Base-by-base conservation (phyloP, 2,329 filamentous ascomycete species). In the Aschersonia sp. region DNA sequence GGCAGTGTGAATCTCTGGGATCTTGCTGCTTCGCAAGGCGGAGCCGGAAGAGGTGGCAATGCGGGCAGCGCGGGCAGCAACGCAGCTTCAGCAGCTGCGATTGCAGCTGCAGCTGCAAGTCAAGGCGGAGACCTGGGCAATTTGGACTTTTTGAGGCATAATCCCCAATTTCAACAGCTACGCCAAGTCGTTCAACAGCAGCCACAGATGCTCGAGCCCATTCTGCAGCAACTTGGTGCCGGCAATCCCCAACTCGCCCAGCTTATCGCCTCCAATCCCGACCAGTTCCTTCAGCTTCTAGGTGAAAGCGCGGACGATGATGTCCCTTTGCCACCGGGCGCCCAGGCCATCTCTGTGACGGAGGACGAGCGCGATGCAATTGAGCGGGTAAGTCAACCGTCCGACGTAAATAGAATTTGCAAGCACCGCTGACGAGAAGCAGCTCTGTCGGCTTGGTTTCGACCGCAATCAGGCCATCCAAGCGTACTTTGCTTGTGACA, bases 401-500 rank as follows among this genome's bases (percentile, higher is more conserved):
- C 20, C 9, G 10, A n/a, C 10, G 40, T n/a, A 9, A 32, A 1
- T 3, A 5, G 20, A n/a, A 30, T 9, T 9, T 28, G 10, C 20
- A 6, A 30, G 30, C 2, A 9, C 35, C 31, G 29, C 47, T 50
- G 9, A 46, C 46, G 40, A 5, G n/a, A 31, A 9, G 9, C 35
- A 94, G 86, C 74, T 98, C 61, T 95, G 88, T 69, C 84, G 85
- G 53, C 81, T 98, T 43, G 92, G 92, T 38, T 98, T 98, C 64
- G 82, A 91, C 58, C 82, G 89, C 51, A 89, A 97, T 57, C 80
- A 89, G 57, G 92, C 92, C 46, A 95, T 97, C 56, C 91, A 98
- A 69, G 92, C 92, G 30, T 98, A 97, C 70, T 98, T 98, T 63
- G 92, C 92, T 35, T 98, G 92, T 66, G 92, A 98, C 68, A 98